Conservation (phyloP, 2,329 filamentous ascomycete genomes). For the Fusarium liriodendri region DNA sequence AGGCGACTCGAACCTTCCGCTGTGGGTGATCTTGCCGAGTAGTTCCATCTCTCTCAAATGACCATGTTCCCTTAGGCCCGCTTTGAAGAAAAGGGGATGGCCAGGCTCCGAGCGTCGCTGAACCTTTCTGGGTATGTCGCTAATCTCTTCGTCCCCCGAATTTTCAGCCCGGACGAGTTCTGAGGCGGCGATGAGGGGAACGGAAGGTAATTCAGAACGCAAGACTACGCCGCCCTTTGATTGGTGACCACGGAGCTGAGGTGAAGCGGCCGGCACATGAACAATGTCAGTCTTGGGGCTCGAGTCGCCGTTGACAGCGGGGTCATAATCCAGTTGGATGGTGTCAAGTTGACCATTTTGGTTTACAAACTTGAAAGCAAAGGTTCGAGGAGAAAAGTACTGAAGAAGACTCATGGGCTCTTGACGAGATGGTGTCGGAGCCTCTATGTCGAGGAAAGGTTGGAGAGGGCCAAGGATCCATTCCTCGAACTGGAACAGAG, state of each 20-base stretch:
- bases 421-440: background rate
- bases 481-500: conserved; percentile 20
- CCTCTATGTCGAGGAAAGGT: conserved; percentile 1
- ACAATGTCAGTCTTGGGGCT: conserved; percentile 16
- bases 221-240: background rate
- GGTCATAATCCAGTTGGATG: conserved; percentile 10
- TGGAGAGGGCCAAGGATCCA: conserved; percentile 16
- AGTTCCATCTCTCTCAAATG: conserved; percentile 16
- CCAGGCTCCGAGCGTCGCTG: background rate
- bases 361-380: conserved; percentile 16
- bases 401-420: conserved; percentile 15
- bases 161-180: conserved; percentile 2
- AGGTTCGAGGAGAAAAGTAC: conserved; percentile 15
- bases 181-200: conserved; percentile 9
- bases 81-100: conserved; percentile 19
- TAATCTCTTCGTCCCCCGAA: background rate
- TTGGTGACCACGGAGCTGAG: background rate
- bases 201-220: conserved; percentile 9
- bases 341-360: conserved; percentile 3
- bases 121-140: conserved; percentile 10
- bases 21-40: conserved; percentile 2
- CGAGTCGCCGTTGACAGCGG: conserved; percentile 8
- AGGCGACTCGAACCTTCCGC: conserved; percentile 27
- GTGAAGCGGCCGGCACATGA: background rate
- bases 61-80: conserved; percentile 9